These are phyloP conservation scores for Tuber umbilicatum DNA, from an alignment of 495 filamentous ascomycete species.

Conservation along the genomic window DNA sequence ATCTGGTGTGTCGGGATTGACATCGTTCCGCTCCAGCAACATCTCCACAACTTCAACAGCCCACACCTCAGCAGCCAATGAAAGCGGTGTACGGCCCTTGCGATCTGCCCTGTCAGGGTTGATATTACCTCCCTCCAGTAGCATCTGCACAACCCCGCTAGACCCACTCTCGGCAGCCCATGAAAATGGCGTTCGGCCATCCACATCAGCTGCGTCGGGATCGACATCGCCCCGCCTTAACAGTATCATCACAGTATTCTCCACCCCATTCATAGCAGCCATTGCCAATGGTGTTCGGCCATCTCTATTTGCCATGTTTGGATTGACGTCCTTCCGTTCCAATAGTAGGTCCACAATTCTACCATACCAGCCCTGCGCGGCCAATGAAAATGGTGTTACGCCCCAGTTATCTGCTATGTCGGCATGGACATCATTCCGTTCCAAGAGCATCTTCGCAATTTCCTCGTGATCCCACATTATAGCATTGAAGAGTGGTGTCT, in stretches of 20 bases:
- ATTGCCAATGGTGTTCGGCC: too few species aligned
- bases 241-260: slow-evolving; percentile 11
- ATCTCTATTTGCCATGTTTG: slow-evolving; percentile 7
- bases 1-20: slow-evolving; percentile 13
- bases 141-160: slow-evolving; percentile 16
- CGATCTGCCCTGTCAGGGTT: slow-evolving; percentile 25
- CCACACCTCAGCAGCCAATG: slow-evolving; percentile 36
- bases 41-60: slow-evolving; percentile 37
- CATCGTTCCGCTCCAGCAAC: slow-evolving; percentile 25
- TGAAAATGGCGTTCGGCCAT: slow-evolving; percentile 34
- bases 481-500: slow-evolving; percentile 27
- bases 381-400: slow-evolving; percentile 33
- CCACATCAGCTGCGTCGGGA: slow-evolving; percentile 17
- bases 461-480: not conserved
- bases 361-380: slow-evolving; percentile 39
- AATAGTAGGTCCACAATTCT: slow-evolving; percentile 40
- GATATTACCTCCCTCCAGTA: slow-evolving; percentile 34
- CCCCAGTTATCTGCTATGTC: slow-evolving; percentile 1
- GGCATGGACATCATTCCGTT: slow-evolving; percentile 23
- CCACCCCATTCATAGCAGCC: too few species aligned
- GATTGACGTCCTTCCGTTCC: slow-evolving; percentile 14
- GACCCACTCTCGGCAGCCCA: slow-evolving; percentile 28
- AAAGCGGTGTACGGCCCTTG: slow-evolving; percentile 32
- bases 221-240: slow-evolving; percentile 37
- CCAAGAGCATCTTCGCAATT: not conserved